A percentile compares a stretch with the other conserved stretches of the same genome.
Evolutionary conservation across 306 rosid species (phyloP).

Genomic region (Rosa rugosa): DNA sequence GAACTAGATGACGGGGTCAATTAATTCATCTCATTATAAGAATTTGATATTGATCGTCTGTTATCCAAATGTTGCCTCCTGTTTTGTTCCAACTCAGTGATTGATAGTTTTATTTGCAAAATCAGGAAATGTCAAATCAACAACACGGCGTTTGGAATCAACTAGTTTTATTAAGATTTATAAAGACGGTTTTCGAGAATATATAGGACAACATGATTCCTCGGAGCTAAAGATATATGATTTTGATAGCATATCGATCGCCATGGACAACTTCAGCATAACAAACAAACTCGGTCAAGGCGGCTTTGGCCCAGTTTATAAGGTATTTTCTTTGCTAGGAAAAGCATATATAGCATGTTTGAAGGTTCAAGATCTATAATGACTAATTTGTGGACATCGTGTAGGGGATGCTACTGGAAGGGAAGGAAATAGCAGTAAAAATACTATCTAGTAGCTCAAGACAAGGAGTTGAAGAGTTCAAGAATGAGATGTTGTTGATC

Average conservation of each 20-base stretch:
- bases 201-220: background rate
- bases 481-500: slow-evolving; percentile 26
- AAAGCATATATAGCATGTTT: background rate
- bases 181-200: background rate
- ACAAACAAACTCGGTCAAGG: slow-evolving; percentile 9
- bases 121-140: background rate
- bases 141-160: background rate
- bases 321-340: background rate
- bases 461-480: slow-evolving; percentile 32
- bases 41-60: background rate
- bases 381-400: background rate
- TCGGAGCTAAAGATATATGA: background rate
- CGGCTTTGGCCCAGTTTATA: slow-evolving; percentile 24
- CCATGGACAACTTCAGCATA: background rate
- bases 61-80: background rate
- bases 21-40: background rate
- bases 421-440: slow-evolving; percentile 33
- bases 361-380: background rate
- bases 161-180: background rate
- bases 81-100: background rate
- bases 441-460: slow-evolving; percentile 20
- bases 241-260: background rate
- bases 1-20: background rate
- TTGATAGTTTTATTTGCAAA: background rate
- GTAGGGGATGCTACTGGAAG: slow-evolving; percentile 25